A percentile compares a stretch with the other conserved stretches of the same genome.
Conservation (phyloP, 2,329 filamentous ascomycete species). For the Botrytis squamosa region DNA sequence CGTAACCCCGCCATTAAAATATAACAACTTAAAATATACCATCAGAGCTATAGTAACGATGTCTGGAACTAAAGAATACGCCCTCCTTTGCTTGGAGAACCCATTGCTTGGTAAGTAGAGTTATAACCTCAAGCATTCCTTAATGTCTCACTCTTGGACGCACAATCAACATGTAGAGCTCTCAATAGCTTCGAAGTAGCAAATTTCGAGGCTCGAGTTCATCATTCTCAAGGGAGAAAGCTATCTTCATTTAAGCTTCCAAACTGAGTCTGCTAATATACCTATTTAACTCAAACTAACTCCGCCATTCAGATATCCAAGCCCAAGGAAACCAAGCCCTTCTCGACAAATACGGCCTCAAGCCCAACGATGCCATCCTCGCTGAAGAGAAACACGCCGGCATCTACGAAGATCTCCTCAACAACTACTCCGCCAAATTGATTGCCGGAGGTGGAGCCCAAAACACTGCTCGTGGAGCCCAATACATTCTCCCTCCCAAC, state of each 20-base stretch:
- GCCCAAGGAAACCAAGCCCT: slow-evolving; percentile 77
- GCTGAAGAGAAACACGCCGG: slow-evolving; percentile 86
- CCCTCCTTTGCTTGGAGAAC: slow-evolving; percentile 94
- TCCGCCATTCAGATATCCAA: slow-evolving; percentile 73
- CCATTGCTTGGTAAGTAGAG: slow-evolving; percentile 79
- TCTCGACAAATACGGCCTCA: slow-evolving; percentile 88
- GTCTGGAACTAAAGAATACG: slow-evolving; percentile 75
- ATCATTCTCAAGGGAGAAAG: neutral
- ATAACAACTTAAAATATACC: slow-evolving; percentile 22
- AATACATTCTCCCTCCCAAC: slow-evolving; percentile 90
- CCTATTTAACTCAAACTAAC: slow-evolving; percentile 11
- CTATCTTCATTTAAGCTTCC: neutral
- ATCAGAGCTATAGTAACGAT: slow-evolving; percentile 48
- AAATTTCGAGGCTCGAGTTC: neutral
- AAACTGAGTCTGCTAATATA: neutral
- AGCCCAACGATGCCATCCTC: slow-evolving; percentile 96
- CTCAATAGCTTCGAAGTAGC: neutral
- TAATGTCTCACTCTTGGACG: neutral
- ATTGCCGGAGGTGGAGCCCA: slow-evolving; percentile 96
- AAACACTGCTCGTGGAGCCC: slow-evolving; percentile 93
- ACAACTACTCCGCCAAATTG: slow-evolving; percentile 88
- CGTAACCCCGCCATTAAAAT: slow-evolving; percentile 21
- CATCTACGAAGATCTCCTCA: slow-evolving; percentile 90
- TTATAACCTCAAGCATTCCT: neutral
- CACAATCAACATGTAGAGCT: neutral